Evolutionary conservation across 768 basidiomycete genomes (phyloP), one percentile per base, ranked within the genome.

Genomic region (Dacryopinax spathularia): DNA sequence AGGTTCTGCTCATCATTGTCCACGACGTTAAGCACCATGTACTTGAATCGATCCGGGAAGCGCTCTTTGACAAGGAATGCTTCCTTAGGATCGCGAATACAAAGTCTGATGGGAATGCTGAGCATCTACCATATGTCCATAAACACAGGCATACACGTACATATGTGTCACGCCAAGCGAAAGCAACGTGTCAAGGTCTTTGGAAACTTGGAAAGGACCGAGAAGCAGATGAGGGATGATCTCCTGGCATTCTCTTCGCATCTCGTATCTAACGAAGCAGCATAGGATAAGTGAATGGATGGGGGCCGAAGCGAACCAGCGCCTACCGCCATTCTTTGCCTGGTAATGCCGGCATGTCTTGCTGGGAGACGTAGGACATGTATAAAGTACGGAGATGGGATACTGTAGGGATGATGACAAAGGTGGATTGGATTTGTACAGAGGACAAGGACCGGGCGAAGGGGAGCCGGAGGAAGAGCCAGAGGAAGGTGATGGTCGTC

Each of bases 1-100:
- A 96, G 80, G 72, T 96, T 96, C 76, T 96, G 93, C 71, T 95
- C 92, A 73, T 94, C 91, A 67, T 84, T 91, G 73, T 96, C 92
- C 72, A 91, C 82, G 29, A 96, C 89, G 72, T 94, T 87, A 34
- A 95, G 77, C 1, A 85, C 84, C 70, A 91, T 73, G 73, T 96
- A 96, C 36, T 71, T 69, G 75, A 94, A 91, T 22, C 82, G 76
- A 0, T 87, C 87, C 1, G 86, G 86, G 70, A 92, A 96, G 25
- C 91, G 84, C 1, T 92, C 89, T 62, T 81, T 79, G 61, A 96
- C 89, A 16, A 92, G 89, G 75, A 92, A 93, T 0, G 91, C 88
- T 71, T 93, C 91, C 71, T 91, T 91, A 64, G 80, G 83, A 72
- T 93, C 91, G 44, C 91, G 85, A 71, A 93, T 91, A 70, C 91